phyloP scores from a whole-genome alignment of 2,329 filamentous ascomycete species.

The Trichoderma pleuroti region DNA sequence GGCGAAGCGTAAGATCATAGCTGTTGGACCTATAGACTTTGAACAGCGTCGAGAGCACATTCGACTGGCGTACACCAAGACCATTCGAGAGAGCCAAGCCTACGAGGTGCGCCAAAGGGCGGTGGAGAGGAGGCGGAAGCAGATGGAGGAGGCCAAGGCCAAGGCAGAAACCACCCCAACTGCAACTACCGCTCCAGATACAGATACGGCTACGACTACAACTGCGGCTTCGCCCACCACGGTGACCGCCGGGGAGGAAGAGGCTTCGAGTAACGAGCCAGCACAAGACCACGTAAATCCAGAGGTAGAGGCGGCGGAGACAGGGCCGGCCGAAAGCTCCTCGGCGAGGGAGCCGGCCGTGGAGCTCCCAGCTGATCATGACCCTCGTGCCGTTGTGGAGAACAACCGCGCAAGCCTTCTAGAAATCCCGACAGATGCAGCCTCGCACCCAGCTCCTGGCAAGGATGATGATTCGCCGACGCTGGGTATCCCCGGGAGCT shows the following conservation, averaged over 20 bases:
- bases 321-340: not conserved
- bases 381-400: not conserved
- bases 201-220: not conserved
- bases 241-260: not conserved
- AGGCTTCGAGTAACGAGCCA: not conserved
- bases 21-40: constrained; percentile 76
- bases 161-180: constrained; percentile 32
- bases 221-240: constrained; percentile 2
- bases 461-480: constrained; percentile 56
- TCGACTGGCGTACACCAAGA: constrained; percentile 79
- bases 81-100: constrained; percentile 70
- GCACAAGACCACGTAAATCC: not conserved
- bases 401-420: constrained; percentile 7
- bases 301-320: not conserved
- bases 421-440: constrained; percentile 17
- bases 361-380: not conserved
- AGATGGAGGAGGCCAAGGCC: constrained; percentile 45
- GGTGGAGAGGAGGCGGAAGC: constrained; percentile 46
- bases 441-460: constrained; percentile 13
- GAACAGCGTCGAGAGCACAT: constrained; percentile 78
- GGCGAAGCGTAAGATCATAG: constrained; percentile 50
- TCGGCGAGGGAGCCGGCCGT: not conserved
- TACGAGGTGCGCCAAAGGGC: constrained; percentile 52
- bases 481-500: constrained; percentile 62
- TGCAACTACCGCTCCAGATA: not conserved